Evolutionary conservation across 345 rosid genomes (phyloP).

Genomic region (Lenwebbia sp.): DNA sequence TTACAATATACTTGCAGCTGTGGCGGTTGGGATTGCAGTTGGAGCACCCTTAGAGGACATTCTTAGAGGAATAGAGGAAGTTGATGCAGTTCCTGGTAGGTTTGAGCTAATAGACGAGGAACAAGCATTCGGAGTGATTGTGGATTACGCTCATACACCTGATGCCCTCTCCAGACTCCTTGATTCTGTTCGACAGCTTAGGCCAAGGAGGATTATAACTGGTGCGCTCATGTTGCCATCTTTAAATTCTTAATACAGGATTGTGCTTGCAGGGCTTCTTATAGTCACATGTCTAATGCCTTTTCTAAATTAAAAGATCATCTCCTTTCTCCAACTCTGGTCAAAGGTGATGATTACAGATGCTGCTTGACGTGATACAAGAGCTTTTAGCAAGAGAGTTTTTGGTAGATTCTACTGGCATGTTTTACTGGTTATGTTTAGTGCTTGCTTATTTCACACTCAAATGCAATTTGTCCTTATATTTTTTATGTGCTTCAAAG

Average conservation of each 20-base stretch:
- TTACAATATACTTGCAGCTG: constrained; percentile 85
- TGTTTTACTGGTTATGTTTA: not conserved
- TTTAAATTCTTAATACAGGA: not conserved
- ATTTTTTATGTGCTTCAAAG: not conserved
- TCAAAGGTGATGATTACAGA: not conserved
- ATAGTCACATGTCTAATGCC: not conserved
- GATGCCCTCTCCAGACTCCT: constrained; percentile 77
- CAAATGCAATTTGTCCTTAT: not conserved
- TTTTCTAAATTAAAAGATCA: not conserved
- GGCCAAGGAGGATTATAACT: constrained; percentile 74
- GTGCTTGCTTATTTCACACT: not conserved
- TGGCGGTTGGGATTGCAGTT: constrained; percentile 92
- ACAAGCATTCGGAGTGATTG: constrained; percentile 90
- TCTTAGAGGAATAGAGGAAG: constrained; percentile 91
- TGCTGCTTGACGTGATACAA: not conserved
- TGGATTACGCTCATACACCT: constrained; percentile 78
- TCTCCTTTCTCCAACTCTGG: not conserved
- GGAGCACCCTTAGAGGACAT: constrained; percentile 92
- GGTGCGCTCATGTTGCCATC: constrained; percentile 32
- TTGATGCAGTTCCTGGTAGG: constrained; percentile 92
- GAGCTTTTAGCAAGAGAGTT: not conserved
- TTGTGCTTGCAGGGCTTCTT: not conserved
- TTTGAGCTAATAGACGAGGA: constrained; percentile 92
- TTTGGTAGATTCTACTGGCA: not conserved
- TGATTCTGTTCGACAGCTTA: constrained; percentile 83